Conservation (phyloP, 2,329 filamentous ascomycete species). For the Mollisiaceae sp. region DNA sequence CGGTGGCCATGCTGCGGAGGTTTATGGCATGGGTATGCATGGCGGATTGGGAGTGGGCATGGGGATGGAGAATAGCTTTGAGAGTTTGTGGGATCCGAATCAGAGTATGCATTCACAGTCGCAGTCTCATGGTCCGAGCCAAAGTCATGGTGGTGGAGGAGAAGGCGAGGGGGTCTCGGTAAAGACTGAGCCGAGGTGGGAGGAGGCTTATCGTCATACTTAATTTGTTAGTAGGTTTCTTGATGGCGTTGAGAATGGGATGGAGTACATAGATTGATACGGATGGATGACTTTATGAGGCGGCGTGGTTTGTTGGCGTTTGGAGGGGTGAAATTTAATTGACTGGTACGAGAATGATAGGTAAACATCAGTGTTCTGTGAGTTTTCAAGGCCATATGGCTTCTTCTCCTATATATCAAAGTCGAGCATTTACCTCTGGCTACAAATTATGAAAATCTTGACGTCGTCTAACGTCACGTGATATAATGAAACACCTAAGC, state of each 20-base stretch:
- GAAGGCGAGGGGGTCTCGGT: slow-evolving; percentile 13
- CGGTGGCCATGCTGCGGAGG: background rate
- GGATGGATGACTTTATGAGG: background rate
- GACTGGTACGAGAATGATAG: background rate
- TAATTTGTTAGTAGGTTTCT: background rate
- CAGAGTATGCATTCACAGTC: background rate
- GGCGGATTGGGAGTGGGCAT: background rate
- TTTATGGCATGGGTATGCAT: slow-evolving; percentile 10
- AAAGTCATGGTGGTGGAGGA: slow-evolving; percentile 6
- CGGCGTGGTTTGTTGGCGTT: background rate
- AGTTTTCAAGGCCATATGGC: background rate
- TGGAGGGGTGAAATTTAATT: background rate
- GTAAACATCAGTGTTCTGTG: background rate
- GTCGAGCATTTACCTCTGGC: no score
- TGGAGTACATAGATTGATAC: background rate
- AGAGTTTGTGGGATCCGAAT: slow-evolving; percentile 1
- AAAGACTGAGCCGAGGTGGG: slow-evolving; percentile 34
- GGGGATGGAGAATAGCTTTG: slow-evolving; percentile 4
- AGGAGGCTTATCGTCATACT: slow-evolving; percentile 24
- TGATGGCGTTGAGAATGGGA: background rate
- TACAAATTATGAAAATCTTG: no score
- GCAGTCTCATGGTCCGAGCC: background rate
- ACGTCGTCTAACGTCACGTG: no score
- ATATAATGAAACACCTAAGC: no score
- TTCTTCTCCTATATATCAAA: background rate